Conservation (phyloP, 139 green algal species). For the Tetraselmis striata region DNA sequence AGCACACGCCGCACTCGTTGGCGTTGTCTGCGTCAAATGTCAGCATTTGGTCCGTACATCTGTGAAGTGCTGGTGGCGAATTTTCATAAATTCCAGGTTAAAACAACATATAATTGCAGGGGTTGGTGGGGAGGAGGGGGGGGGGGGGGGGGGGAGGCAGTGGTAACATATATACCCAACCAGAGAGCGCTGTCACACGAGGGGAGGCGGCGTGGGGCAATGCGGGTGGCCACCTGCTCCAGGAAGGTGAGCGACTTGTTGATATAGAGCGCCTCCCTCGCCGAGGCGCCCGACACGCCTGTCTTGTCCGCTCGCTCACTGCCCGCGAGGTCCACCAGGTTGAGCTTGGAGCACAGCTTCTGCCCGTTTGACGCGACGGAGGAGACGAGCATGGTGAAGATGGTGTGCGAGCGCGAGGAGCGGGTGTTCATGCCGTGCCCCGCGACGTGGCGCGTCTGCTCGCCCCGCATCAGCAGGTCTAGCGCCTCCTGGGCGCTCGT, state of each 20-base stretch:
- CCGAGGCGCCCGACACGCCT: slow-evolving; percentile 2
- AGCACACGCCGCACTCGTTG: no score
- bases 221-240: slow-evolving; percentile 20
- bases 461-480: slow-evolving; percentile 27
- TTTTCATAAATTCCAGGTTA: no score
- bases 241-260: slow-evolving; percentile 22
- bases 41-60: no score
- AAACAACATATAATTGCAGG: no score
- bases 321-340: slow-evolving; percentile 4
- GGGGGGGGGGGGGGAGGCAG: no score
- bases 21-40: no score
- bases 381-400: slow-evolving; percentile 52
- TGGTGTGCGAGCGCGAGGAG: slow-evolving; percentile 65
- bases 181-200: no score
- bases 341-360: not conserved
- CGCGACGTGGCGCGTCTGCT: slow-evolving; percentile 39
- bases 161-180: no score
- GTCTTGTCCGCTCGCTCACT: slow-evolving; percentile 17
- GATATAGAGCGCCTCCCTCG: slow-evolving; percentile 24
- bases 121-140: no score
- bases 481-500: slow-evolving; percentile 24
- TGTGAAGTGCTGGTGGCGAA: no score
- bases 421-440: slow-evolving; percentile 58
- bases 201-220: no score
- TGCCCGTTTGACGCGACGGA: not conserved